Conservation (phyloP, 2,329 filamentous ascomycete species). For the Penicillium frequentans region DNA sequence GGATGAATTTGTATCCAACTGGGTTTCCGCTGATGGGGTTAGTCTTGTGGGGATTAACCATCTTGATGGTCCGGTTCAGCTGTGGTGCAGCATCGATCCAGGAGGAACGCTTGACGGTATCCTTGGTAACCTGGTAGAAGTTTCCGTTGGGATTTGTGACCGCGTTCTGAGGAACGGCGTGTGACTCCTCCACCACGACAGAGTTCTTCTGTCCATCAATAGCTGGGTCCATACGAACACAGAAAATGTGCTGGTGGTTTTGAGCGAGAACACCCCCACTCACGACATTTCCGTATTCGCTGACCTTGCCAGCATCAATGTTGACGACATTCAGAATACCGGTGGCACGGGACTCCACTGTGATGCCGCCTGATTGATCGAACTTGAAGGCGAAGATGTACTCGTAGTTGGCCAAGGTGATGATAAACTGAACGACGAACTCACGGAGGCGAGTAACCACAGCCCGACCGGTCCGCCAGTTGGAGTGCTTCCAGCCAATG, state of each 20-base stretch:
- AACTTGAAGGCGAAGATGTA: conserved; percentile 52
- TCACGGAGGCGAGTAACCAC: conserved; percentile 62
- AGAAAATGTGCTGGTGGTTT: conserved; percentile 76
- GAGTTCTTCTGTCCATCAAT: conserved; percentile 57
- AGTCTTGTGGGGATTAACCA: conserved; percentile 53
- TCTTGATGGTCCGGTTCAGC: conserved; percentile 56
- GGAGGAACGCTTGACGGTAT: conserved; percentile 48
- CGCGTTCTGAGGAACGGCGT: conserved; percentile 57
- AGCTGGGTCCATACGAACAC: conserved; percentile 62
- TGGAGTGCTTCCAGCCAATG: conserved; percentile 69
- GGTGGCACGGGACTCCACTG: conserved; percentile 67
- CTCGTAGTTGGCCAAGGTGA: conserved; percentile 58
- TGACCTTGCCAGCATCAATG: conserved; percentile 59
- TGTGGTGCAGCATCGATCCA: conserved; percentile 48
- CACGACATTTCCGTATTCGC: conserved; percentile 66
- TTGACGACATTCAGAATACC: conserved; percentile 66
- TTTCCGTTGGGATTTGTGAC: conserved; percentile 54
- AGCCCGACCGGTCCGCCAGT: conserved; percentile 63
- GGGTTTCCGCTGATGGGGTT: conserved; percentile 56
- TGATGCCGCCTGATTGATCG: conserved; percentile 60
- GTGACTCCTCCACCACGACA: conserved; percentile 57
- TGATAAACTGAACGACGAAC: conserved; percentile 64
- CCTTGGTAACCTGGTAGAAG: conserved; percentile 50
- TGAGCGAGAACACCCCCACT: conserved; percentile 66
- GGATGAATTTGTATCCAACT: conserved; percentile 58